Evolutionary conservation across 768 basidiomycete genomes (phyloP).

Genomic region (Lenzites betulinus): DNA sequence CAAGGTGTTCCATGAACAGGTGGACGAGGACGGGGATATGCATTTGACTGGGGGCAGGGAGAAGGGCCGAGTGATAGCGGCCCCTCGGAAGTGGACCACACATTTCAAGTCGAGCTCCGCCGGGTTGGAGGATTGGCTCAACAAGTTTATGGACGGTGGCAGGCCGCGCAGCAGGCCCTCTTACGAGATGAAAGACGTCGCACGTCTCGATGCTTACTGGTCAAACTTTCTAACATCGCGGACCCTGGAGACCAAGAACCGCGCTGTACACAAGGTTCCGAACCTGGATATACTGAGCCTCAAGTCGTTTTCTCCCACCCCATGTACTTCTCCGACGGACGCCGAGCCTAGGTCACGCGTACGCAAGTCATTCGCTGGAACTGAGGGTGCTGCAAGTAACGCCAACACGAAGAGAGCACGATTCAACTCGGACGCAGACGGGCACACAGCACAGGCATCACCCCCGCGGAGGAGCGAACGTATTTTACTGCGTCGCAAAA

Average conservation of each 20-base stretch:
- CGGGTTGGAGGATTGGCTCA: not conserved
- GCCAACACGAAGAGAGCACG: too few relatives aligned
- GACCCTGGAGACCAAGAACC: not conserved
- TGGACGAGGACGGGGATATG: not conserved
- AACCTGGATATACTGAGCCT: too few relatives aligned
- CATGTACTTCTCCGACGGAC: too few relatives aligned
- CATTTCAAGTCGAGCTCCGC: not conserved
- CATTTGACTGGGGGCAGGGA: not conserved
- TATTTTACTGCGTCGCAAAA: too few relatives aligned
- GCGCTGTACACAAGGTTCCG: not conserved
- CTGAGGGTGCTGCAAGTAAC: too few relatives aligned
- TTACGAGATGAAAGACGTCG: not conserved
- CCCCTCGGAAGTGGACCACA: not conserved
- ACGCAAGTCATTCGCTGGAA: too few relatives aligned
- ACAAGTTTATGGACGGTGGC: constrained; percentile 1
- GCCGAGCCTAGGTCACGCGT: too few relatives aligned
- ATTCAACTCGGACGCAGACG: too few relatives aligned
- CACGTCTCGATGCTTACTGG: not conserved
- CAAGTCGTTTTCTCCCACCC: too few relatives aligned
- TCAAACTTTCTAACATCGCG: not conserved
- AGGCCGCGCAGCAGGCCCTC: not conserved
- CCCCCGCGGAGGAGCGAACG: too few relatives aligned
- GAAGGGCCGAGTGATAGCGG: not conserved
- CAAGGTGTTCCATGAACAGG: not conserved
- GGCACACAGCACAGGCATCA: too few relatives aligned